phyloP scores from a whole-genome alignment of 805 yeast genomes.

The Ogataea zsoltii region DNA sequence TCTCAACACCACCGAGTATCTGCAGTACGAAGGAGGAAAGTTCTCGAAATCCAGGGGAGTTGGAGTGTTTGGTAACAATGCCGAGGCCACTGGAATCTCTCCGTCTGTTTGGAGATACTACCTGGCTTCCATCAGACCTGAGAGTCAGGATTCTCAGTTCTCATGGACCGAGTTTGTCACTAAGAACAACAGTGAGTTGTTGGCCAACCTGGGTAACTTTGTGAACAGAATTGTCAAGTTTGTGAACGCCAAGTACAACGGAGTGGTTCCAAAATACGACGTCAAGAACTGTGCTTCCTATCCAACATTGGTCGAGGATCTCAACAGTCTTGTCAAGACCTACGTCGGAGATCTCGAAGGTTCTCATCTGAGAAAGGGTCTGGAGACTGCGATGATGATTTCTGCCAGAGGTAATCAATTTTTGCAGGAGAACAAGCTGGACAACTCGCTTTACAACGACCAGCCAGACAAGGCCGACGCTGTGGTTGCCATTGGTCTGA shows the following conservation, averaged over 20 bases:
- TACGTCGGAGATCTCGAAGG: conserved; percentile 77
- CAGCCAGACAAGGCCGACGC: conserved; percentile 83
- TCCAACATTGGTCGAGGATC: conserved; percentile 49
- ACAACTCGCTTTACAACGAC: conserved; percentile 77
- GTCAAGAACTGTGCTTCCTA: conserved; percentile 49
- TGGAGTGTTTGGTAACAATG: conserved; percentile 98
- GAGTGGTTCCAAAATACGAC: conserved; percentile 76
- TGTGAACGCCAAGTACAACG: conserved; percentile 85
- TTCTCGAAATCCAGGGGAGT: conserved; percentile 97
- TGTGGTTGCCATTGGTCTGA: conserved; percentile 88
- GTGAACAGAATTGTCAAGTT: conserved; percentile 93
- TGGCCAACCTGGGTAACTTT: conserved; percentile 95
- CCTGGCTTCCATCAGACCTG: conserved; percentile 90
- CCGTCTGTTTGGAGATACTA: conserved; percentile 98
- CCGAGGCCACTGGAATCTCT: conserved; percentile 86
- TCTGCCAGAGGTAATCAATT: conserved; percentile 93
- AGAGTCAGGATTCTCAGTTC: conserved; percentile 92
- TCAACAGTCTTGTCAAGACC: conserved; percentile 57
- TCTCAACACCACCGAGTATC: conserved; percentile 90
- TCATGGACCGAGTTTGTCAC: conserved; percentile 97
- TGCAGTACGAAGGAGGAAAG: conserved; percentile 97
- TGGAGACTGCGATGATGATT: conserved; percentile 87
- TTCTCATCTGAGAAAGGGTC: conserved; percentile 81
- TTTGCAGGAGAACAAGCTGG: conserved; percentile 94
- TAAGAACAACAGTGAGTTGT: conserved; percentile 87